Evolutionary conservation across 495 filamentous ascomycete genomes (phyloP).

Genomic region (Lindgomyces ingoldianus): DNA sequence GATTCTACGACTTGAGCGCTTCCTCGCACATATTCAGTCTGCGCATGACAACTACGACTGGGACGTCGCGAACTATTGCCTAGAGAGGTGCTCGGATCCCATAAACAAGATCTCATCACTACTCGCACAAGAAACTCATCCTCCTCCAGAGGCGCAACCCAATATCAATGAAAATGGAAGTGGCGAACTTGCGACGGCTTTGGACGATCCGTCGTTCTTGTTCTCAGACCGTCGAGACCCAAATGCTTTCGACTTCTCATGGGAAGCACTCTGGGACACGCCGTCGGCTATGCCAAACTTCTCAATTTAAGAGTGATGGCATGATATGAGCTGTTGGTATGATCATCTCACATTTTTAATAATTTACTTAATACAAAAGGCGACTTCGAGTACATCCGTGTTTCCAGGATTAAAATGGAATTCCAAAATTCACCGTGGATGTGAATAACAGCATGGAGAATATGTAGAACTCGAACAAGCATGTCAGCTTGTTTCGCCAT

Average conservation of each 20-base stretch:
- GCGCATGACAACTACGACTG: constrained; percentile 56
- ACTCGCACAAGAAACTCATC: constrained; percentile 2
- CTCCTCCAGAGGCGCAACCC: not conserved
- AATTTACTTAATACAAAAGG: too few species aligned
- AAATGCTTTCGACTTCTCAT: constrained; percentile 29
- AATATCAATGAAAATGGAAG: not conserved
- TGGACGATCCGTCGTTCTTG: constrained; percentile 21
- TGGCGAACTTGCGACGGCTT: not conserved
- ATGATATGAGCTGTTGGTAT: too few species aligned
- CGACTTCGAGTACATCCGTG: too few species aligned
- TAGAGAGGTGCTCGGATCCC: constrained; percentile 52
- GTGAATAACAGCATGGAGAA: too few species aligned
- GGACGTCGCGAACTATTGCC: constrained; percentile 57
- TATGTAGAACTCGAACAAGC: too few species aligned
- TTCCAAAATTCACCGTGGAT: not conserved
- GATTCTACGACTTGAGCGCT: constrained; percentile 50
- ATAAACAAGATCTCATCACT: constrained; percentile 40
- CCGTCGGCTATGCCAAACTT: constrained; percentile 30
- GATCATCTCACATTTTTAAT: too few species aligned
- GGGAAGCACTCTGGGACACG: constrained; percentile 32
- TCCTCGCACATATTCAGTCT: constrained; percentile 53
- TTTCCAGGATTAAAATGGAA: not conserved
- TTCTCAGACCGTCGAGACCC: constrained; percentile 25
- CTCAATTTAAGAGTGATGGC: constrained; percentile 5
- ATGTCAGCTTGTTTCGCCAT: too few species aligned